These are phyloP conservation scores for Penicillium salamii DNA, from an alignment of 495 filamentous ascomycete genomes.

Conservation along the genomic window DNA sequence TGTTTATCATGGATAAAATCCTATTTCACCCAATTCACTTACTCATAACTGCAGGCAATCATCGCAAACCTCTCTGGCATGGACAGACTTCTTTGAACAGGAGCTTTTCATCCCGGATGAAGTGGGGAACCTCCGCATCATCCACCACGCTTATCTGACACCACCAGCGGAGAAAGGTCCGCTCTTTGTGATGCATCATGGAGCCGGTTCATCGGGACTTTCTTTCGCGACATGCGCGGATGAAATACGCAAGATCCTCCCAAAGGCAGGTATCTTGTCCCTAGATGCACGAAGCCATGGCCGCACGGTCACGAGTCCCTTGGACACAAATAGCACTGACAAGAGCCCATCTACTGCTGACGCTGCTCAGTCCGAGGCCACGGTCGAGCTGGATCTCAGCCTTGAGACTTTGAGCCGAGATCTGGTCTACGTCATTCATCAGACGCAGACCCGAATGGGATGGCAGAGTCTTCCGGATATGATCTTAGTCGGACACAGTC, in stretches of 20 bases:
- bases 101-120: conserved; percentile 68
- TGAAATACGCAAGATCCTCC: conserved; percentile 73
- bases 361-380: conserved; percentile 23
- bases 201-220: conserved; percentile 82
- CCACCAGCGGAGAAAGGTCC: conserved; percentile 58
- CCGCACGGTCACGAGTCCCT: conserved; percentile 51
- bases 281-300: conserved; percentile 87
- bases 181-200: conserved; percentile 87
- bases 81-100: conserved; percentile 86
- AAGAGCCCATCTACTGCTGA: conserved; percentile 13
- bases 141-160: conserved; percentile 83
- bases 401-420: conserved; percentile 71
- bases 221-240: conserved; percentile 79
- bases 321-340: conserved; percentile 5
- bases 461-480: conserved; percentile 74
- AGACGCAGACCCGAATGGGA: conserved; percentile 59
- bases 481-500: conserved; percentile 86
- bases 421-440: conserved; percentile 62
- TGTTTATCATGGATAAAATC: neutral
- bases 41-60: conserved; percentile 21
- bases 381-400: conserved; percentile 55
- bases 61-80: conserved; percentile 54
- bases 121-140: conserved; percentile 43
- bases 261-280: conserved; percentile 78
- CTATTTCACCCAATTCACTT: neutral